Conservation (phyloP, 768 basidiomycete species). For the Tricholoma sp. region DNA sequence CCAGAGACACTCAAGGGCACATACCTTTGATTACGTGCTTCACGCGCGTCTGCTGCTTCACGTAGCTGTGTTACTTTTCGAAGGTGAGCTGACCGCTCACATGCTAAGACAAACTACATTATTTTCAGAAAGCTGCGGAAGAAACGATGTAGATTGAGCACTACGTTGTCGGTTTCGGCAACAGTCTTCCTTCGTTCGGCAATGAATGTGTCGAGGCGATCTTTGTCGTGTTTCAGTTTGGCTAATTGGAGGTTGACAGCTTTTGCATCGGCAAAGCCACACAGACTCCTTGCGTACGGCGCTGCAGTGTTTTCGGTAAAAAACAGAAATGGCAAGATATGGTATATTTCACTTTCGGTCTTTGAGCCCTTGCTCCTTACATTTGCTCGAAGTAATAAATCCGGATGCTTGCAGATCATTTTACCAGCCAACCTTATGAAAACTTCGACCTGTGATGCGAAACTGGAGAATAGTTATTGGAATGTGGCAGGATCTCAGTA, state of each 20-base stretch:
- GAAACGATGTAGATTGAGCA: background rate
- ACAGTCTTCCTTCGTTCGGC: background rate
- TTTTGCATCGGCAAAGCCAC: background rate
- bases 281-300: background rate
- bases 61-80: background rate
- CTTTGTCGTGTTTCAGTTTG: conserved; percentile 3
- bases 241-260: conserved; percentile 1
- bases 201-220: background rate
- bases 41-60: conserved; percentile 9
- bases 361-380: background rate
- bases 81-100: background rate
- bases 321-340: background rate
- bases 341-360: background rate
- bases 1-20: background rate
- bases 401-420: background rate
- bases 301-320: background rate
- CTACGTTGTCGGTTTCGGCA: background rate
- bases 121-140: background rate
- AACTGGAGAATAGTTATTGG: background rate
- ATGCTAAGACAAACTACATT: background rate
- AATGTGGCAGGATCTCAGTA: background rate
- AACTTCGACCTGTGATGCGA: background rate
- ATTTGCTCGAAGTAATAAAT: background rate
- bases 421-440: background rate
- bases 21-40: conserved; percentile 9